Conservation (phyloP, 2,329 filamentous ascomycete species). For the Pseudogymnoascus sp. region DNA sequence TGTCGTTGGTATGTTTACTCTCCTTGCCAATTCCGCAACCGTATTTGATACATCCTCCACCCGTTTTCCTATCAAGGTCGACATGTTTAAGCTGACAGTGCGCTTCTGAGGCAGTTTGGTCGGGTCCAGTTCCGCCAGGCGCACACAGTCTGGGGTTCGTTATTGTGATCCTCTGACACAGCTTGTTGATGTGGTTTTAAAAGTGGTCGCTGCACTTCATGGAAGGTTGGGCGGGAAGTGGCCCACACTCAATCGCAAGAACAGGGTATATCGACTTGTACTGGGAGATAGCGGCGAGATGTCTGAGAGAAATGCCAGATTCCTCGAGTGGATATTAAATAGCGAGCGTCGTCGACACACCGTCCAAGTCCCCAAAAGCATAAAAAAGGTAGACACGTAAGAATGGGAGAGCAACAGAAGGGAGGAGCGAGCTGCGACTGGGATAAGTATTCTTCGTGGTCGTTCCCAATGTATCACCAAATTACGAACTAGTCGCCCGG, state of each 20-base stretch:
- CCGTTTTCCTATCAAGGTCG: background rate
- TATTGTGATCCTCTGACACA: background rate
- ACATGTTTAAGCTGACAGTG: background rate
- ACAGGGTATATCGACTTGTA: slow-evolving; percentile 5
- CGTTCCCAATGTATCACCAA: slow-evolving; percentile 6
- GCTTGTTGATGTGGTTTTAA: background rate
- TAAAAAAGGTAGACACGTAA: background rate
- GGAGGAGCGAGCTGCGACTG: background rate
- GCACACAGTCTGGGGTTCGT: background rate
- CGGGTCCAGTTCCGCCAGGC: background rate
- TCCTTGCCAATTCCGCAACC: slow-evolving; percentile 28
- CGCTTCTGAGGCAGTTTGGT: background rate
- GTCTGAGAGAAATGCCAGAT: slow-evolving; percentile 7
- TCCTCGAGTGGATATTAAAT: background rate
- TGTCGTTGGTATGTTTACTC: slow-evolving; percentile 52
- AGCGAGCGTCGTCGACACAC: background rate
- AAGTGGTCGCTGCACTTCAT: background rate
- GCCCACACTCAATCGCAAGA: background rate
- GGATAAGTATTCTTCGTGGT: slow-evolving; percentile 3
- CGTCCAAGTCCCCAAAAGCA: background rate
- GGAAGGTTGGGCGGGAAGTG: background rate
- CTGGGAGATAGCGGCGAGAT: background rate
- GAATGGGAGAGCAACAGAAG: background rate
- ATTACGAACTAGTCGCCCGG: slow-evolving; percentile 5
- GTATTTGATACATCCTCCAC: slow-evolving; percentile 23